A percentile compares a stretch with the other conserved stretches of the same genome.
Evolutionary conservation across 2,329 filamentous ascomycete genomes (phyloP).

Genomic region (Verticillium alfalfae): DNA sequence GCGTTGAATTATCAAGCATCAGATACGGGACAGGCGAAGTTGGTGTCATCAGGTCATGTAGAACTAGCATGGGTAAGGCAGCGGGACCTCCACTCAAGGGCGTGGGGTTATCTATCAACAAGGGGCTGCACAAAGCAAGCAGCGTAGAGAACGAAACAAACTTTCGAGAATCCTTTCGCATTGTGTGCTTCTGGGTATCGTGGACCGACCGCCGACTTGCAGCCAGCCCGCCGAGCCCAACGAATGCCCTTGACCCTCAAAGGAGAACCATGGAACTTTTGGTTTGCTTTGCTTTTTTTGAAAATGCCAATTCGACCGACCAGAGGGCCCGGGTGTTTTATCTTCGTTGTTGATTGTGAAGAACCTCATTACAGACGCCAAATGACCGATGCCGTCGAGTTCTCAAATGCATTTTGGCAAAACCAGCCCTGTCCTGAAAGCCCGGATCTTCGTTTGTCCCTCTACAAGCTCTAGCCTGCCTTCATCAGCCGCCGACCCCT

Average conservation of each 20-base stretch:
- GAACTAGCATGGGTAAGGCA: not conserved
- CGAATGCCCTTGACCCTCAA: not conserved
- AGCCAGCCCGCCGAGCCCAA: not conserved
- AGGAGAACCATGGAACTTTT: not conserved
- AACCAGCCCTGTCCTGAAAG: conserved; percentile 40
- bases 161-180: not conserved
- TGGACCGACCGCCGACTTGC: not conserved
- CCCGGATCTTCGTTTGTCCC: conserved; percentile 7
- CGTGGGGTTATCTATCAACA: not conserved
- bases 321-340: not conserved
- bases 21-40: not conserved
- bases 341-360: conserved; percentile 24
- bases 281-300: conserved; percentile 8
- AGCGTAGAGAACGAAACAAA: not conserved
- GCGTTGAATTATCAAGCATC: not conserved
- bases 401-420: conserved; percentile 60
- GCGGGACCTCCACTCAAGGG: not conserved
- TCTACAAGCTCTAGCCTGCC: conserved; percentile 2
- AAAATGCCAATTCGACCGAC: not conserved
- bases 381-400: conserved; percentile 56
- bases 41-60: not conserved
- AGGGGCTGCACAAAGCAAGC: not conserved
- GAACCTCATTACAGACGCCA: conserved; percentile 64
- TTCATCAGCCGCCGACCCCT: conserved; percentile 4
- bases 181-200: not conserved